phyloP scores from a whole-genome alignment of 345 rosid genomes.

The Corchorus olitorius region DNA sequence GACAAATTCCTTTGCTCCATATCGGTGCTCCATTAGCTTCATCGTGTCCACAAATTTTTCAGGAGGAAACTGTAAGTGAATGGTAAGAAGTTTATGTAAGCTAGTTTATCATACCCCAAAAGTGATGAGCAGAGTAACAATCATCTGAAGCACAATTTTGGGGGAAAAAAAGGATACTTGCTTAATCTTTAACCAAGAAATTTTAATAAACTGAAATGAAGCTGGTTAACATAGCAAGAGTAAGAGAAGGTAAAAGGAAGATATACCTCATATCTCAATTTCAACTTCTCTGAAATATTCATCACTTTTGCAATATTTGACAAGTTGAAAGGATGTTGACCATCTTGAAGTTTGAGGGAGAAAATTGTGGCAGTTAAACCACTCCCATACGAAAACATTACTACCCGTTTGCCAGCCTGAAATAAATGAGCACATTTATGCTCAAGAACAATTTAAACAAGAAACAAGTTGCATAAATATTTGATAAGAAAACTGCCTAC shows the following conservation, averaged over 20 bases:
- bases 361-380: slow-evolving; percentile 61
- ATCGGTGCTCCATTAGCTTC: slow-evolving; percentile 66
- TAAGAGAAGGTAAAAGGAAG: background rate
- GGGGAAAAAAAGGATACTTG: background rate
- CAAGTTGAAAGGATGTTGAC: slow-evolving; percentile 52
- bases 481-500: background rate
- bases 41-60: slow-evolving; percentile 52
- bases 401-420: slow-evolving; percentile 36
- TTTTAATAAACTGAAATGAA: background rate
- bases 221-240: background rate
- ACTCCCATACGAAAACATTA: slow-evolving; percentile 68
- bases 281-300: slow-evolving; percentile 51
- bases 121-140: background rate
- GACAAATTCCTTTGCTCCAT: slow-evolving; percentile 58
- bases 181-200: background rate
- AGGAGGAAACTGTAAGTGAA: slow-evolving; percentile 40
- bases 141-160: background rate
- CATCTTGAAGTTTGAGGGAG: slow-evolving; percentile 50
- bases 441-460: background rate
- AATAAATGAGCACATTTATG: background rate
- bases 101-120: background rate
- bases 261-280: slow-evolving; percentile 58
- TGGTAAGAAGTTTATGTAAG: background rate
- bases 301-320: slow-evolving; percentile 50
- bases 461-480: background rate